These are phyloP conservation scores for Axilococcus clingmanii DNA, from an alignment of 139 green algal genomes.

Conservation along the genomic window DNA sequence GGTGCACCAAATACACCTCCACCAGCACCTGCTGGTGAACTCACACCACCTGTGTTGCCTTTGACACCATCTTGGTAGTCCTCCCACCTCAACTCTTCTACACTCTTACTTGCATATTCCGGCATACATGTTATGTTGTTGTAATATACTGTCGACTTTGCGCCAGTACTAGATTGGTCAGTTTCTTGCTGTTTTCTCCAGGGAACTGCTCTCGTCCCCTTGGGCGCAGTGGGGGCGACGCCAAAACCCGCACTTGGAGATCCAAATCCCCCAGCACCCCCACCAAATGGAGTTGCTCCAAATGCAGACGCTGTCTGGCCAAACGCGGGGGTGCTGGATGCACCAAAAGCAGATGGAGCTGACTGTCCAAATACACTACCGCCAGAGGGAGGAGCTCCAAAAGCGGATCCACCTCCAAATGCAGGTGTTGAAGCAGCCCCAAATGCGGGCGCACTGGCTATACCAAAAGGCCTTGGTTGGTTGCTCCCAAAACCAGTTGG, in stretches of 20 bases:
- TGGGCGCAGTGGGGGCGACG: neutral
- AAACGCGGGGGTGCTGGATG: conserved; percentile 21
- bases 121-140: conserved; percentile 76
- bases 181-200: conserved; percentile 55
- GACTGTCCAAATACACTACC: neutral
- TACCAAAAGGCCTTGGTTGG: conserved; percentile 15
- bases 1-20: conserved; percentile 12
- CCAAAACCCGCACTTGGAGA: conserved; percentile 21
- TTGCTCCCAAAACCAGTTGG: conserved; percentile 3
- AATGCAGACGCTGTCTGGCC: conserved; percentile 17
- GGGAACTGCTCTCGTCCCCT: conserved; percentile 37
- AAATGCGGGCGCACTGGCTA: conserved; percentile 34
- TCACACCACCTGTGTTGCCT: conserved; percentile 18
- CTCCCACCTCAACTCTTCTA: conserved; percentile 85
- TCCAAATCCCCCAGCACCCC: conserved; percentile 16
- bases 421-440: conserved; percentile 15
- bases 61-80: conserved; percentile 70
- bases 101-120: conserved; percentile 56
- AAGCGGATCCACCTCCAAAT: conserved; percentile 3
- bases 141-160: conserved; percentile 32
- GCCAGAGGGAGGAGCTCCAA: conserved; percentile 17
- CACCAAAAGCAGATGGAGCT: conserved; percentile 36
- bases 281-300: conserved; percentile 6
- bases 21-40: neutral
- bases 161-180: conserved; percentile 27